These are phyloP conservation scores for Chaetomidium leptoderma DNA, from an alignment of 495 filamentous ascomycete species.

Conservation along the genomic window DNA sequence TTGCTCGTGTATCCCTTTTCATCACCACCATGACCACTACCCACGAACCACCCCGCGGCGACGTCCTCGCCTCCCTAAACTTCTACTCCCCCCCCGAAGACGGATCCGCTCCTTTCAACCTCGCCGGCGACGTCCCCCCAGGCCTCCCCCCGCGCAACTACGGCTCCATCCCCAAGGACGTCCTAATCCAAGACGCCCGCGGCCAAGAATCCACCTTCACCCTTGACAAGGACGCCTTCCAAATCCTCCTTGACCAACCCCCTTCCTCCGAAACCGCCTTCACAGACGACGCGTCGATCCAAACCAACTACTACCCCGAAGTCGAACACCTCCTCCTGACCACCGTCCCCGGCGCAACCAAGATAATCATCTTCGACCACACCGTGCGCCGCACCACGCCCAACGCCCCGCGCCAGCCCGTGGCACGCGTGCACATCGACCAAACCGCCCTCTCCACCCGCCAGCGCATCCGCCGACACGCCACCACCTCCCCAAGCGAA, in stretches of 20 bases:
- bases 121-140: constrained; percentile 59
- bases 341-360: constrained; percentile 56
- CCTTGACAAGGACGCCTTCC: constrained; percentile 72
- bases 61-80: constrained; percentile 59
- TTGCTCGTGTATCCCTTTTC: background rate
- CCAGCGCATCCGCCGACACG: constrained; percentile 62
- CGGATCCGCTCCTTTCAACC: constrained; percentile 62
- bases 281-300: constrained; percentile 58
- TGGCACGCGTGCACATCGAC: constrained; percentile 74
- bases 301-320: constrained; percentile 75
- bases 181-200: constrained; percentile 47
- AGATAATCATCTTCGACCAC: constrained; percentile 78
- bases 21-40: constrained; percentile 7
- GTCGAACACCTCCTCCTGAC: constrained; percentile 61
- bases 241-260: constrained; percentile 49
- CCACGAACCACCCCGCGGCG: constrained; percentile 56
- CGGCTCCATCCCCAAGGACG: constrained; percentile 41
- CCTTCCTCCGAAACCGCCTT: constrained; percentile 57
- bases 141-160: constrained; percentile 63
- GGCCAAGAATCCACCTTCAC: constrained; percentile 58
- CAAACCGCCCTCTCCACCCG: constrained; percentile 64
- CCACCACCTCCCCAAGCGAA: constrained; percentile 40
- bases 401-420: constrained; percentile 56
- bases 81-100: constrained; percentile 66
- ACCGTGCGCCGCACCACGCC: constrained; percentile 66